Conservation (phyloP, 805 yeast species). For the Wickerhamomyces xylosicus region DNA sequence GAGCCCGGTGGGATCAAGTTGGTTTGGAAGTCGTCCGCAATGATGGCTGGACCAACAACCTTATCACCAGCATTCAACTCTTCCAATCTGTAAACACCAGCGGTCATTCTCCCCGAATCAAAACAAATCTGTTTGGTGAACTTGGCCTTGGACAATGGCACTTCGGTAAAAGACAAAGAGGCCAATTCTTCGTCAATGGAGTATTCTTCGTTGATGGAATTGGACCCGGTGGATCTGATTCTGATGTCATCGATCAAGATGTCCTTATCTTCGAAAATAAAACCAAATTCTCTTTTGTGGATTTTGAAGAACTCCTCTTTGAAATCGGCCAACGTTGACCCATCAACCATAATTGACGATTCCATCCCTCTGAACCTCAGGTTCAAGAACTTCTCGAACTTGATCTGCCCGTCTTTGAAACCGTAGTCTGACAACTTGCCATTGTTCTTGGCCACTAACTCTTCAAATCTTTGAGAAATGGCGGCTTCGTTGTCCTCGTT, state of each 20-base stretch:
- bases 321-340: slow-evolving; percentile 22
- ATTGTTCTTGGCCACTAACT: slow-evolving; percentile 32
- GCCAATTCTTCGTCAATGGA: slow-evolving; percentile 44
- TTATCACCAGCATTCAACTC: slow-evolving; percentile 41
- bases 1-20: slow-evolving; percentile 59
- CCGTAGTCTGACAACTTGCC: slow-evolving; percentile 42
- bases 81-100: slow-evolving; percentile 49
- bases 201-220: slow-evolving; percentile 29
- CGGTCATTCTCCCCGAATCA: slow-evolving; percentile 34
- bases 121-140: slow-evolving; percentile 45
- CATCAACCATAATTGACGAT: slow-evolving; percentile 65
- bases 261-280: slow-evolving; percentile 43
- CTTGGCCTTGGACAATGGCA: slow-evolving; percentile 19
- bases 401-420: slow-evolving; percentile 32
- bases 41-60: slow-evolving; percentile 62
- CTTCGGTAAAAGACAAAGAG: slow-evolving; percentile 19
- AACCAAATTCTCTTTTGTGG: slow-evolving; percentile 69
- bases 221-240: slow-evolving; percentile 64
- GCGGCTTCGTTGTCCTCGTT: slow-evolving; percentile 19
- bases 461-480: slow-evolving; percentile 35
- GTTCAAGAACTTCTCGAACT: slow-evolving; percentile 58
- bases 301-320: slow-evolving; percentile 35
- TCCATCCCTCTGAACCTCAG: slow-evolving; percentile 86
- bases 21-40: slow-evolving; percentile 77
- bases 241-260: slow-evolving; percentile 65